Evolutionary conservation across 1,284 basidiomycete genomes (phyloP), one percentile per base, ranked within the genome.

Genomic region (Schizophyllum amplum): DNA sequence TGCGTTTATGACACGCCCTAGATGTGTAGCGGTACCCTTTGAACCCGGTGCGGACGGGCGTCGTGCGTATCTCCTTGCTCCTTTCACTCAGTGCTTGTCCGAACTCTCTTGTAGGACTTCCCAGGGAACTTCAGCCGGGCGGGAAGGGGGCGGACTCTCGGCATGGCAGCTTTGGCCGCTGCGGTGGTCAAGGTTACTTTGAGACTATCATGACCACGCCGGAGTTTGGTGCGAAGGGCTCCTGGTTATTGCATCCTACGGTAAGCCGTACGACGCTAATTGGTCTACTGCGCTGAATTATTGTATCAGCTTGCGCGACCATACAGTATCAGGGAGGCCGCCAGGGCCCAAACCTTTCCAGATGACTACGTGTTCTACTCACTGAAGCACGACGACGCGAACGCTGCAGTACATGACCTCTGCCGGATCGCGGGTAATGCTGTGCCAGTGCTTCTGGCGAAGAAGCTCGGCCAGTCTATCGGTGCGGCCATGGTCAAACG

Each of bases 201-300:
- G 53, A 55, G 25, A 61, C 60, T 2, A 58, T 56, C 1, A 22
- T 61, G 52, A 61, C 60, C 21, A 24, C 21, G 11, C 53, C 52
- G 7, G 3, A 49, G 11, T 58, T 58, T 11, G 48, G 54, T 9
- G 24, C 48, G 17, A 55, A 56, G 9, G 56, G 58, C 20, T 54
- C 53, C 48, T 55, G 53, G 5, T 25, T 61, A 1, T 47, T 61
- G 1, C 50, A 55, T 51, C 54, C 54, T 17, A 50, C 23, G 17
- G 54, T 55, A 24, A 4, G 54, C 20, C 24, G 11, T 21, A 25
- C n/a, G 5, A 7, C 7, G n/a, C 47, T 23, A 23, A n/a, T n/a
- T 49, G 5, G 5, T 49, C 22, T 5, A 5, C 21, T n/a, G 3
- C 48, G 11, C 13, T 5, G 11, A 50, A 11, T 24, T n/a, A 22